phyloP scores from a whole-genome alignment of 2,329 filamentous ascomycete genomes.

The Neonectria coccinea region DNA sequence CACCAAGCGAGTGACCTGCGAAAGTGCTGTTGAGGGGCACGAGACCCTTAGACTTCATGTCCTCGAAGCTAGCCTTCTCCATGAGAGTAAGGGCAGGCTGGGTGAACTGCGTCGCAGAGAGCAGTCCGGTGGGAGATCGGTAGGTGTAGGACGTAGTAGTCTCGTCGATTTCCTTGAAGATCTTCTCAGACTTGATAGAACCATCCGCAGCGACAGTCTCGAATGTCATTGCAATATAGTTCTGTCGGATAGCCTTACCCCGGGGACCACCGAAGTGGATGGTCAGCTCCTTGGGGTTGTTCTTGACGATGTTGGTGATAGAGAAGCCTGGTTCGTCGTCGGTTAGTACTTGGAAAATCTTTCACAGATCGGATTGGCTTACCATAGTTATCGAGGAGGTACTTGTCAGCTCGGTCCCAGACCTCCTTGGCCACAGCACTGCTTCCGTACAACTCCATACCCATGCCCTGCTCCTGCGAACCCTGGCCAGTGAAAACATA shows the following conservation, averaged over 20 bases:
- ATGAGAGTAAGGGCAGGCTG: slow-evolving; percentile 97
- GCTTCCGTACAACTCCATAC: slow-evolving; percentile 97
- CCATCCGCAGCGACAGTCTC: slow-evolving; percentile 96
- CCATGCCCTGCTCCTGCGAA: slow-evolving; percentile 99
- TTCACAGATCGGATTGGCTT: slow-evolving; percentile 49
- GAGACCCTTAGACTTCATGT: slow-evolving; percentile 97
- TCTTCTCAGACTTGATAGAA: slow-evolving; percentile 96
- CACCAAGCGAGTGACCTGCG: slow-evolving; percentile 95
- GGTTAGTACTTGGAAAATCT: slow-evolving; percentile 25
- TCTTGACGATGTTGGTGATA: slow-evolving; percentile 98
- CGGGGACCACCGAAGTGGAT: slow-evolving; percentile 97
- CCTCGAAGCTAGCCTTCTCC: slow-evolving; percentile 99
- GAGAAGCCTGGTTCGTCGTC: slow-evolving; percentile 74
- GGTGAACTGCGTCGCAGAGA: slow-evolving; percentile 98
- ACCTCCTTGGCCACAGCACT: slow-evolving; percentile 96
- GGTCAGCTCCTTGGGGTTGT: slow-evolving; percentile 98
- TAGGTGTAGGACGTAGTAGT: slow-evolving; percentile 96
- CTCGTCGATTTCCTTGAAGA: slow-evolving; percentile 98
- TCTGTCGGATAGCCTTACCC: slow-evolving; percentile 96
- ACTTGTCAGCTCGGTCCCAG: slow-evolving; percentile 97
- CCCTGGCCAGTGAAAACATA: slow-evolving; percentile 99
- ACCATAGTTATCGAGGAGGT: slow-evolving; percentile 99
- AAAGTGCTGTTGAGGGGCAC: slow-evolving; percentile 97
- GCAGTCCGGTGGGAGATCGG: slow-evolving; percentile 90
- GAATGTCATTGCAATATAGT: slow-evolving; percentile 99